These are phyloP conservation scores for Termitomyces sp. DNA, from an alignment of 768 basidiomycete species.

Conservation along the genomic window DNA sequence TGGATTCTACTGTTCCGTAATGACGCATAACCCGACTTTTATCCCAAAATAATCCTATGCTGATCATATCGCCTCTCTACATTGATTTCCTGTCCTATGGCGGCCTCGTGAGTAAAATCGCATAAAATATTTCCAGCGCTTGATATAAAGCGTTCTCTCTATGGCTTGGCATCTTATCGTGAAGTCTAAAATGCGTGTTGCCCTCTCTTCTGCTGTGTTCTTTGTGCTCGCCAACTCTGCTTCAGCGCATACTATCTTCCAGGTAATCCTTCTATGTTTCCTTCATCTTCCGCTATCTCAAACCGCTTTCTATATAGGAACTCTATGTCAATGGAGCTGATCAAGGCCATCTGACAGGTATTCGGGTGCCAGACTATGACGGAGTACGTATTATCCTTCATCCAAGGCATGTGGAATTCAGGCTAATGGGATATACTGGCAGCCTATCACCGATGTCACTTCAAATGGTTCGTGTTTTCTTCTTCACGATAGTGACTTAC, in stretches of 20 bases:
- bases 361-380: slow-evolving; percentile 39
- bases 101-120: slow-evolving; percentile 1
- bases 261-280: slow-evolving; percentile 20
- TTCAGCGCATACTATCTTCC: slow-evolving; percentile 49
- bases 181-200: background rate
- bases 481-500: background rate
- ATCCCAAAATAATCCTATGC: slow-evolving; percentile 10
- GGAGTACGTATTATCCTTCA: slow-evolving; percentile 19
- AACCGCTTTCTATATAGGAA: slow-evolving; percentile 22
- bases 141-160: slow-evolving; percentile 1
- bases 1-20: background rate
- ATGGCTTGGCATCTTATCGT: background rate
- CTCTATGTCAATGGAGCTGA: slow-evolving; percentile 46
- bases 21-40: slow-evolving; percentile 9
- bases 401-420: background rate
- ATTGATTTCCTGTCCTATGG: background rate
- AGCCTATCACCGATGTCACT: slow-evolving; percentile 55
- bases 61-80: background rate
- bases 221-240: slow-evolving; percentile 19
- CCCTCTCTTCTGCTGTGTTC: slow-evolving; percentile 7
- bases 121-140: background rate
- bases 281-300: background rate
- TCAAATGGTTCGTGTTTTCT: slow-evolving; percentile 30
- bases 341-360: slow-evolving; percentile 36
- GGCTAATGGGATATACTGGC: background rate